Conservation (phyloP, 2,329 filamentous ascomycete species). For the Penicillium psychrosexuale region DNA sequence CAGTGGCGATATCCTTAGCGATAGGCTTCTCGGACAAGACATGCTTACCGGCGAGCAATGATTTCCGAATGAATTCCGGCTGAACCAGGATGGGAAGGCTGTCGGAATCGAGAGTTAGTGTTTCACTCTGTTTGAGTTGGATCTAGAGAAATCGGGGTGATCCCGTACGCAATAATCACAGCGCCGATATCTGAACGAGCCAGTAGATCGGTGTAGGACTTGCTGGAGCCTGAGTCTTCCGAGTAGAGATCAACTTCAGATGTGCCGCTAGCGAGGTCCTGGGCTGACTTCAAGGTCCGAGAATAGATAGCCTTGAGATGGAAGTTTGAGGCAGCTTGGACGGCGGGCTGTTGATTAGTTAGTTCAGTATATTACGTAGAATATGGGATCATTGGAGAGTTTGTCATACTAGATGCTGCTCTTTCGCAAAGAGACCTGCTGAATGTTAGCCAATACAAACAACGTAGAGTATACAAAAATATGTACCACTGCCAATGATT, state of each 20-base stretch:
- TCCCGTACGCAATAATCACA: constrained; percentile 50
- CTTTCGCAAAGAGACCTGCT: constrained; percentile 54
- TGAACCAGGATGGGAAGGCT: constrained; percentile 54
- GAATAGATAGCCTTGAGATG: constrained; percentile 58
- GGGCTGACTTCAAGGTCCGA: constrained; percentile 55
- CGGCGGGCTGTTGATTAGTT: constrained; percentile 45
- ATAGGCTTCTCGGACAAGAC: constrained; percentile 59
- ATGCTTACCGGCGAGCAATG: constrained; percentile 53
- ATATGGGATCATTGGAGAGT: not conserved
- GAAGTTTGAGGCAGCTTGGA: constrained; percentile 46
- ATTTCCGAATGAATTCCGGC: constrained; percentile 50
- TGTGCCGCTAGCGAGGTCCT: constrained; percentile 36
- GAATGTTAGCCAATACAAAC: not conserved
- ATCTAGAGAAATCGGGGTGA: not conserved
- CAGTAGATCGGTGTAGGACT: constrained; percentile 47
- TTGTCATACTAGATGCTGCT: constrained; percentile 51
- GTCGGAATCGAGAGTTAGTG: not conserved
- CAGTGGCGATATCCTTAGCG: constrained; percentile 53
- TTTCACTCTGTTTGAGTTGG: not conserved
- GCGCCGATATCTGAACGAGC: constrained; percentile 49
- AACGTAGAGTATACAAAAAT: not conserved
- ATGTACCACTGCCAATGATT: constrained; percentile 51
- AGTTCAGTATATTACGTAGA: not conserved
- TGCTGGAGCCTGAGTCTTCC: constrained; percentile 50
- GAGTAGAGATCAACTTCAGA: constrained; percentile 53